Evolutionary conservation across 129 eudicot genomes (phyloP).

Genomic region (Pittosporum tobira): DNA sequence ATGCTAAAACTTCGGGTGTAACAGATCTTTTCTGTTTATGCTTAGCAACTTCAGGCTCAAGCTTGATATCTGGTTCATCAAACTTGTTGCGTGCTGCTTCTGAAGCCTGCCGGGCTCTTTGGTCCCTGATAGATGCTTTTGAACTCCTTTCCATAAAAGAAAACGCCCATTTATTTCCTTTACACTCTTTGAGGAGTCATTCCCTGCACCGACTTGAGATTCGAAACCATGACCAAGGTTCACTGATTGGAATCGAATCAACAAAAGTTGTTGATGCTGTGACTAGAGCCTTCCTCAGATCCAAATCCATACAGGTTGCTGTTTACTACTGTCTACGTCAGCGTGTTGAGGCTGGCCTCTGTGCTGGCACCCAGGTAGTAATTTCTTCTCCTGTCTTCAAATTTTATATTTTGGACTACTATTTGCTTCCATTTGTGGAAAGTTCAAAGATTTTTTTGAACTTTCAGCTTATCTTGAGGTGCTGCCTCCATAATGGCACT

Average conservation of each 20-base stretch:
- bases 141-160: slow-evolving; percentile 47
- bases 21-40: slow-evolving; percentile 50
- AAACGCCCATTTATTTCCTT: slow-evolving; percentile 45
- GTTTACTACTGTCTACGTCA: slow-evolving; percentile 82
- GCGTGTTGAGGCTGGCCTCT: slow-evolving; percentile 52
- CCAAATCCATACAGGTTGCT: slow-evolving; percentile 79
- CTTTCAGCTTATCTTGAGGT: slow-evolving; percentile 81
- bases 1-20: slow-evolving; percentile 58
- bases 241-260: slow-evolving; percentile 39
- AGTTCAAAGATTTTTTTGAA: slow-evolving; percentile 11
- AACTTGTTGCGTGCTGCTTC: slow-evolving; percentile 72
- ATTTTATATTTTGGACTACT: no score
- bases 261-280: slow-evolving; percentile 46
- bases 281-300: slow-evolving; percentile 65
- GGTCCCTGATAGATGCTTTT: slow-evolving; percentile 73
- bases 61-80: slow-evolving; percentile 81
- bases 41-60: slow-evolving; percentile 68
- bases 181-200: slow-evolving; percentile 39
- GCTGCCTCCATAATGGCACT: slow-evolving; percentile 64
- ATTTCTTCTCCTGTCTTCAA: slow-evolving; percentile 1
- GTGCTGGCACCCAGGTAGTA: slow-evolving; percentile 72
- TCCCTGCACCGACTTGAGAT: slow-evolving; percentile 49
- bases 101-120: slow-evolving; percentile 82
- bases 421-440: neutral
- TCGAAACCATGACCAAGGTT: slow-evolving; percentile 33